Evolutionary conservation across 139 green algal species (phyloP).

Genomic region (Tetratostichococcus sp.): DNA sequence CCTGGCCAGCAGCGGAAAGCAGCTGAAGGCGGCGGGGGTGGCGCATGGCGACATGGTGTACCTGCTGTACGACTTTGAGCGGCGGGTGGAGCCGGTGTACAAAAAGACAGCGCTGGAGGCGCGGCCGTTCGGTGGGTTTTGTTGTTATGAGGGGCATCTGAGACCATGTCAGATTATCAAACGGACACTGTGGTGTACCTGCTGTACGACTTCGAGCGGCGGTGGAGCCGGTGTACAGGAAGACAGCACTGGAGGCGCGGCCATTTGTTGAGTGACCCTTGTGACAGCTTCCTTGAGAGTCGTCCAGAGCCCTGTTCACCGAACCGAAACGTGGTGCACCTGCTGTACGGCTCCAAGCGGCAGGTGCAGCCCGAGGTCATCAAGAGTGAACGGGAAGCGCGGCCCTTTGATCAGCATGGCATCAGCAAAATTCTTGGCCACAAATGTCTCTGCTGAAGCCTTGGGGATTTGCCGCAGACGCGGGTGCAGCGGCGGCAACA

Average conservation of each 20-base stretch:
- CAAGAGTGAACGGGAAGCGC: constrained; percentile 31
- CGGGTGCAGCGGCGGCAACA: not conserved
- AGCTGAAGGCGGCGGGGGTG: constrained; percentile 39
- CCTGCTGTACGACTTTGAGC: constrained; percentile 67
- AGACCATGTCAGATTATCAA: too few relatives aligned
- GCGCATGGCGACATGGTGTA: constrained; percentile 67
- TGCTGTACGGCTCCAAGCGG: constrained; percentile 68
- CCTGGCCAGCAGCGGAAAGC: constrained; percentile 16
- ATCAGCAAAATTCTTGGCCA: too few relatives aligned
- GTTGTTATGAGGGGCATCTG: too few relatives aligned
- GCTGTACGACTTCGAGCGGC: constrained; percentile 63
- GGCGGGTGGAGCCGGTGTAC: constrained; percentile 48
- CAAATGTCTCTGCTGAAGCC: too few relatives aligned
- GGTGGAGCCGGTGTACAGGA: constrained; percentile 45
- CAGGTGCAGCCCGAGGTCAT: constrained; percentile 48
- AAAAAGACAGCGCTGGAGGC: constrained; percentile 38
- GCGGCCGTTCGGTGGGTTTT: constrained; percentile 42
- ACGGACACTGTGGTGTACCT: constrained; percentile 77
- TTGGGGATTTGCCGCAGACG: too few relatives aligned
- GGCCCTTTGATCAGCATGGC: constrained; percentile 44
- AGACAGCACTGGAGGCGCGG: constrained; percentile 31
- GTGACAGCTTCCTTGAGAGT: too few relatives aligned
- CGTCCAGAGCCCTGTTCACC: too few relatives aligned
- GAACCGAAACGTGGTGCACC: constrained; percentile 67
- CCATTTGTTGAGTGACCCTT: not conserved